Evolutionary conservation across 2,329 filamentous ascomycete species (phyloP).

Genomic region (Diplocarpon rosae): DNA sequence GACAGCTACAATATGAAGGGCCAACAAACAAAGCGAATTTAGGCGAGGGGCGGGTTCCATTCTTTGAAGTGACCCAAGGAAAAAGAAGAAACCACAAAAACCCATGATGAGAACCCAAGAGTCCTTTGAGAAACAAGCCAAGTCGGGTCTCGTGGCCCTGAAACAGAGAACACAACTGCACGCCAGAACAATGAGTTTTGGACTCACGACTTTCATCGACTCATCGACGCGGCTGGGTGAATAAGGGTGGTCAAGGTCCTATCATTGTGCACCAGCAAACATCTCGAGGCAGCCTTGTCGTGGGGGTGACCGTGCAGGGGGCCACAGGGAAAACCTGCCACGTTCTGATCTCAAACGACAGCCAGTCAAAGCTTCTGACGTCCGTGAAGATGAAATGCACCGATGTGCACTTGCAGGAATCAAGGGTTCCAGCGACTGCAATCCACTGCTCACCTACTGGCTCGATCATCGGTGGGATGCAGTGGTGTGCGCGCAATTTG

Average conservation of each 20-base stretch:
- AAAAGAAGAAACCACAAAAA: constrained; percentile 4
- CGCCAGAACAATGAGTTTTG: constrained; percentile 7
- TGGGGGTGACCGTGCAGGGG: constrained; percentile 8
- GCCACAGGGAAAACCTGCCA: constrained; percentile 2
- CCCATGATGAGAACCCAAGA: not conserved
- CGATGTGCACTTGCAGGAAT: not conserved
- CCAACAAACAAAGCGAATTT: constrained; percentile 13
- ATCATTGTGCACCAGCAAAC: constrained; percentile 16
- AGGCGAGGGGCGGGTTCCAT: constrained; percentile 4
- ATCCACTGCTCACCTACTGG: not conserved
- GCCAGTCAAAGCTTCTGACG: constrained; percentile 17
- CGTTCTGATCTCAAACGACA: constrained; percentile 3
- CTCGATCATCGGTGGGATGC: not conserved
- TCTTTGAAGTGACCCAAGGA: constrained; percentile 7
- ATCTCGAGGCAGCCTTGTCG: constrained; percentile 10
- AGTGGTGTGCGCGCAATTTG: too few species aligned
- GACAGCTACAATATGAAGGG: constrained; percentile 10
- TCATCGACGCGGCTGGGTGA: constrained; percentile 7
- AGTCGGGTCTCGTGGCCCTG: constrained; percentile 8
- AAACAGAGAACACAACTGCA: constrained; percentile 15
- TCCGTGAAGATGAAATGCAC: not conserved
- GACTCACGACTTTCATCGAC: constrained; percentile 3
- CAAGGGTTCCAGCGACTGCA: constrained; percentile 5
- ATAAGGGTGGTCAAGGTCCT: constrained; percentile 15
- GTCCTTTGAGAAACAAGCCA: constrained; percentile 1